Conservation (phyloP, 768 basidiomycete genomes). For the Amyloporia xantha region DNA sequence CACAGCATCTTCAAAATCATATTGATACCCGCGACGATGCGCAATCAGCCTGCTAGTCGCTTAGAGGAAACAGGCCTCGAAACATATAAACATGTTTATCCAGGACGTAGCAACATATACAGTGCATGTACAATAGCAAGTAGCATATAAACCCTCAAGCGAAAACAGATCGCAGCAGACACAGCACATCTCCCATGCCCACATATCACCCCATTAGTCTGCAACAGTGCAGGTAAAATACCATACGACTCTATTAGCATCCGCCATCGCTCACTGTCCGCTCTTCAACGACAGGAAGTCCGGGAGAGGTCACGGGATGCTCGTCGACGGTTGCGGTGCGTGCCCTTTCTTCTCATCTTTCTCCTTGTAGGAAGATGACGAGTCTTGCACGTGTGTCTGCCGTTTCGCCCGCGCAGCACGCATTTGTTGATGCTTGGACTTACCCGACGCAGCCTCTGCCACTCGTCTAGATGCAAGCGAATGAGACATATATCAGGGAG, state of each 20-base stretch:
- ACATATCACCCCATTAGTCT: neutral
- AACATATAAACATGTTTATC: too few relatives aligned
- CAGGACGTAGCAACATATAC: neutral
- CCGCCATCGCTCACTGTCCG: neutral
- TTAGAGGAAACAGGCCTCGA: too few relatives aligned
- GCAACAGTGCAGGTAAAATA: neutral
- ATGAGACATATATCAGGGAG: neutral
- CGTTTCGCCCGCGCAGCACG: slow-evolving; percentile 9
- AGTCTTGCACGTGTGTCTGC: neutral
- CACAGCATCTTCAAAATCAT: too few relatives aligned
- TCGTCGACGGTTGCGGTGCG: neutral
- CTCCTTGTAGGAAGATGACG: neutral
- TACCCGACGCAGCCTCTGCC: slow-evolving; percentile 75
- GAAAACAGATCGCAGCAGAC: neutral
- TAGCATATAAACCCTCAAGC: neutral
- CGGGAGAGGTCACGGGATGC: neutral
- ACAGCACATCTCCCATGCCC: neutral
- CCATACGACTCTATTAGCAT: neutral
- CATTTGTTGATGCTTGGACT: slow-evolving; percentile 44
- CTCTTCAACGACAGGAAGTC: neutral
- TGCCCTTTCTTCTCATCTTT: neutral
- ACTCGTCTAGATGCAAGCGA: slow-evolving; percentile 55
- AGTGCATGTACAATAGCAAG: neutral
- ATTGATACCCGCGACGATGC: too few relatives aligned
- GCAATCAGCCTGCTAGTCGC: too few relatives aligned